Evolutionary conservation across 2,329 filamentous ascomycete species (phyloP), one percentile per base, ranked within the genome.

Genomic region (Curvularia spicifera): DNA sequence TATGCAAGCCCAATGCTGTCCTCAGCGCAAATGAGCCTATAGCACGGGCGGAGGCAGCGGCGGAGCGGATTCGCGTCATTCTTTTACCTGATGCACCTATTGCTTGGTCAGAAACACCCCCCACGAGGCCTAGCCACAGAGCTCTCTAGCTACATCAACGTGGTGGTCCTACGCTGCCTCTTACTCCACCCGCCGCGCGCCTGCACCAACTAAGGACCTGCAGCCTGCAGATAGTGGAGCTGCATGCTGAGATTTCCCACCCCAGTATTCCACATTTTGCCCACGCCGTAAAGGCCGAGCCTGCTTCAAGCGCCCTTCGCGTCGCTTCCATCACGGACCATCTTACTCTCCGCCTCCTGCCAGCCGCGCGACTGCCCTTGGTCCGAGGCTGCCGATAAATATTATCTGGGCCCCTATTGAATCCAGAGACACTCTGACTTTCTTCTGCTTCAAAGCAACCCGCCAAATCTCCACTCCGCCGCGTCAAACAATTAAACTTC

Each of bases 391-490:
- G 59, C 33, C 63, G 57, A 66, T 61, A 55, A 54, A 55, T 39
- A 51, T 39, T 37, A 49, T 47, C 44, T 59, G 59, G 47, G 56
- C 51, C 50, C 45, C 43, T 61, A 51, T 61, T 52, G 56, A 48
- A 47, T 46, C 49, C 28, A 56, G 53, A 56, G 54, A 54, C 35
- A 42, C 33, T 31, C 59, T 18, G 37, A 37, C 53, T 57, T 64
- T 45, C 50, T 59, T 59, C 60, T 46, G 56, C 56, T 39, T 51
- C 54, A 18, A n/a, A 29, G 57, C 57, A 59, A 66, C 57, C 63
- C 66, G 65, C 60, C 42, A 39, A 53, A 51, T 67, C 64, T 67
- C 70, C 71, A 71, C 70, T 70, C 63, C 65, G 67, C 66, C 63
- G 70, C 69, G 62, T 65, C 66, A 70, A 66, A 67, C 62, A 64